Evolutionary conservation across 2,329 filamentous ascomycete genomes (phyloP), one percentile per base, ranked within the genome.

Genomic region (Thielaviopsis musarum): DNA sequence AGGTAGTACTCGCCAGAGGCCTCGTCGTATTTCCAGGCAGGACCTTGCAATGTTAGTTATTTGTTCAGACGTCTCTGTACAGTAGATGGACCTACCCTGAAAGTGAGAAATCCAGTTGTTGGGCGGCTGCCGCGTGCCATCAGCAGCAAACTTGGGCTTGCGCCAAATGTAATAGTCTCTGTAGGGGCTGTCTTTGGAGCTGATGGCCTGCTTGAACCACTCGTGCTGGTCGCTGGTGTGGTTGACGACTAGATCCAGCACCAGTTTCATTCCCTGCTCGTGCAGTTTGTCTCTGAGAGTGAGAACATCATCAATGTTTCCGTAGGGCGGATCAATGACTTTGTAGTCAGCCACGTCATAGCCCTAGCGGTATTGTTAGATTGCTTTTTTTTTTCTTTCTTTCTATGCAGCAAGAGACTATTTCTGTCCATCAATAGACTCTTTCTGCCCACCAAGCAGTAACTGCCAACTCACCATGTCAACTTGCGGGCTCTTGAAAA

Each of bases 171-270:
- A 85, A 75, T 77, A 85, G 67, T 82, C 75, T 38, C 80, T 71
- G 65, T 79, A 80, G 1, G 74, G 70, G 66, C 74, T 80, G 61
- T 75, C 69, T 64, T 76, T 80, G 28, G 74, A 76, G 62, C 74
- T 75, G 56, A 80, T 74, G 1, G 82, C 85, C 66, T 87, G 78
- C 54, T 79, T 74, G 70, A 88, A 88, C 85, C 85, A 90, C 3
- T 75, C 74, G 65, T 88, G 83, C 66, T 81, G 71, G 62, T 75
- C 69, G 52, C 70, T 74, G 0, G 84, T 88, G 67, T 90, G 85
- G 63, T 88, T 89, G 58, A 88, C 79, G 1, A 89, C 86, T 10
- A 89, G 71, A 65, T 89, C 85, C 64, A 88, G 77, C 22, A 89
- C 76, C 12, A 89, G 72, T 67, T 82, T 84, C 78, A 89, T 85